Percentiles rank a stretch among this genome's conserved stretches.
phyloP scores from a whole-genome alignment of 345 rosid genomes.

The Ailanthus altissimus region DNA sequence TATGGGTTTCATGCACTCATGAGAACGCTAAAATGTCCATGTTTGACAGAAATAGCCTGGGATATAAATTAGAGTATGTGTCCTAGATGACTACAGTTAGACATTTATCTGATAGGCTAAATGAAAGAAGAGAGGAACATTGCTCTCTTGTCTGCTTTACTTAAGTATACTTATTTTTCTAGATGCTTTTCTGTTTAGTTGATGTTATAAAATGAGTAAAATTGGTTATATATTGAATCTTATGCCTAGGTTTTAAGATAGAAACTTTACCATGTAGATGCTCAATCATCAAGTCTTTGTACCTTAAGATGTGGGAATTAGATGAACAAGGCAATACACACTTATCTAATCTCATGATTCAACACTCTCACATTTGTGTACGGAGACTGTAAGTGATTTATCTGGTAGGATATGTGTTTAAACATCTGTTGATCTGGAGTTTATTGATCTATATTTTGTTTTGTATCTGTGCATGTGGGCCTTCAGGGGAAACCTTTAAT shows the following conservation, averaged over 20 bases:
- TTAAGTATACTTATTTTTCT: not conserved
- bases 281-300: not conserved
- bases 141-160: not conserved
- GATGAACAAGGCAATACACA: not conserved
- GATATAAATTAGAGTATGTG: not conserved
- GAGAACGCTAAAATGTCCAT: not conserved
- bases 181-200: not conserved
- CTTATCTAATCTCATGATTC: not conserved
- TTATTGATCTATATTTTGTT: not conserved
- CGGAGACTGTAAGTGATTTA: not conserved
- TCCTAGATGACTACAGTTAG: not conserved
- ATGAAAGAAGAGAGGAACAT: not conserved
- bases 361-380: not conserved
- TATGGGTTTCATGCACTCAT: not conserved
- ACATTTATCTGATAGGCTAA: not conserved
- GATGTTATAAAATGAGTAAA: not conserved
- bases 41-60: not conserved
- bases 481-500: not conserved
- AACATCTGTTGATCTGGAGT: not conserved
- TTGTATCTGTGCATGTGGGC: not conserved
- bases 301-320: not conserved
- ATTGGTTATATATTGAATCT: not conserved
- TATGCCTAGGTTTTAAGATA: not conserved
- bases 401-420: not conserved
- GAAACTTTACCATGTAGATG: not conserved